Evolutionary conservation across 2,329 filamentous ascomycete genomes (phyloP).

Genomic region (Fusarium solani-melongenae): DNA sequence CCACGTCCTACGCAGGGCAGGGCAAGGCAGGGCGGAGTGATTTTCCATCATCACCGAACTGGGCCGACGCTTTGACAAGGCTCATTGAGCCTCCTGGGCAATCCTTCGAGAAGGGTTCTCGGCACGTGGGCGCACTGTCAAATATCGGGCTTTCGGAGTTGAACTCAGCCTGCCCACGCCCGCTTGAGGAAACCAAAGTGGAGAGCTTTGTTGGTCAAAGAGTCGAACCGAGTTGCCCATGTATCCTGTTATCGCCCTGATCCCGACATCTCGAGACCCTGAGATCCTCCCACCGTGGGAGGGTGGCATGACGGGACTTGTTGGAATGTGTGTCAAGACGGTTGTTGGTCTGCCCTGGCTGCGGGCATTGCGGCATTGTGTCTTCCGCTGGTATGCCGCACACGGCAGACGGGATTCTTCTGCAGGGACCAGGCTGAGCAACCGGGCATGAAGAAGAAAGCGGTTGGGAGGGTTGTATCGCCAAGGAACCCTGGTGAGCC

Average conservation of each 20-base stretch:
- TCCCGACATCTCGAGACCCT: not conserved
- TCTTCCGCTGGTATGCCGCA: slow-evolving; percentile 7
- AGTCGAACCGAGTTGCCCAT: not conserved
- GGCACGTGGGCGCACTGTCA: slow-evolving; percentile 25
- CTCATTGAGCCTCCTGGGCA: slow-evolving; percentile 3
- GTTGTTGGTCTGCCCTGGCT: slow-evolving; percentile 9
- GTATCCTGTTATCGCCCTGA: slow-evolving; percentile 7
- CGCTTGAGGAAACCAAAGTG: slow-evolving; percentile 19
- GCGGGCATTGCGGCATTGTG: slow-evolving; percentile 13
- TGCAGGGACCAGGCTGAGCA: not conserved
- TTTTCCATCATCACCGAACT: not conserved
- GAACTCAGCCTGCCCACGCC: not conserved
- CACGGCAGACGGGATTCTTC: not conserved
- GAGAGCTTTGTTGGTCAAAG: not conserved
- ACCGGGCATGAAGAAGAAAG: not conserved
- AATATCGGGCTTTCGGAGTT: slow-evolving; percentile 11
- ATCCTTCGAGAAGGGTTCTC: slow-evolving; percentile 35
- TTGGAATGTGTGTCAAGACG: slow-evolving; percentile 25
- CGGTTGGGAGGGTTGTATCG: not conserved
- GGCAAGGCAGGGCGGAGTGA: not conserved
- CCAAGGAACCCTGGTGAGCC: slow-evolving; percentile 1
- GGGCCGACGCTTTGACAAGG: not conserved
- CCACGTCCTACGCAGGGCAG: not conserved
- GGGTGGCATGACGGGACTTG: slow-evolving; percentile 10
- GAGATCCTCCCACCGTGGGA: slow-evolving; percentile 17